Conservation (phyloP, 2,329 filamentous ascomycete genomes). For the Coccinonectria pachysandricola region DNA sequence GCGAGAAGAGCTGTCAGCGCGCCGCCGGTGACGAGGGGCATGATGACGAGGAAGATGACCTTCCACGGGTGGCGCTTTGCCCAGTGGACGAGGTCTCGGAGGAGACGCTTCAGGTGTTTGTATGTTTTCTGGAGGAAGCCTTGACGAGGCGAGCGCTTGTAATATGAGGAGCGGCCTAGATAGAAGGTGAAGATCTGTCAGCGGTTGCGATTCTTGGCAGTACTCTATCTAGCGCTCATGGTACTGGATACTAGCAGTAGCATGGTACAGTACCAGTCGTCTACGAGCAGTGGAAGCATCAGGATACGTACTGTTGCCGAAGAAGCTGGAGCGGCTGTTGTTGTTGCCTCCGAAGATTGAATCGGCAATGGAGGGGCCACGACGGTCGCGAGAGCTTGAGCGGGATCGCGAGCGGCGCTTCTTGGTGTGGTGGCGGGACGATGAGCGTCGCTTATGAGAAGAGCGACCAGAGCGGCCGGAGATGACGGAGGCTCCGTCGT, state of each 20-base stretch:
- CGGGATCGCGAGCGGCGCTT: conserved; percentile 31
- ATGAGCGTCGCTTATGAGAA: neutral
- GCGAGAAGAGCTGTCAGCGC: conserved; percentile 67
- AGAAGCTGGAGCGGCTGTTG: conserved; percentile 34
- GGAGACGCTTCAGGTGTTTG: conserved; percentile 64
- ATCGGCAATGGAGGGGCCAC: conserved; percentile 29
- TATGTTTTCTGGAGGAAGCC: conserved; percentile 67
- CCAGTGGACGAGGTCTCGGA: conserved; percentile 73
- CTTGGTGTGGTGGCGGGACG: no score
- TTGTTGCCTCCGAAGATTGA: conserved; percentile 39
- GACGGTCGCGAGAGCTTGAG: conserved; percentile 17
- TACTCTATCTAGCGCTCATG: no score
- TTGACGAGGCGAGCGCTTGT: conserved; percentile 71
- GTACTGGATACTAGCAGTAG: no score
- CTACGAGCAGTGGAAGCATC: no score
- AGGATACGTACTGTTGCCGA: conserved; percentile 29
- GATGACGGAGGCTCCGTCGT: neutral
- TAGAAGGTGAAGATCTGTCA: conserved; percentile 1
- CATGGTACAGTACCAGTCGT: no score
- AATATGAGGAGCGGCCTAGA: conserved; percentile 50
- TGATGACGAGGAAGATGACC: conserved; percentile 75
- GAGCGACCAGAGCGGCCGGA: neutral
- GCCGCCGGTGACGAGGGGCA: conserved; percentile 80
- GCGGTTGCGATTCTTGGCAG: no score
- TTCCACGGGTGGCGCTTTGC: conserved; percentile 76